Base-by-base conservation (phyloP, 768 basidiomycete genomes). In the Cystobasidium tubakii region DNA sequence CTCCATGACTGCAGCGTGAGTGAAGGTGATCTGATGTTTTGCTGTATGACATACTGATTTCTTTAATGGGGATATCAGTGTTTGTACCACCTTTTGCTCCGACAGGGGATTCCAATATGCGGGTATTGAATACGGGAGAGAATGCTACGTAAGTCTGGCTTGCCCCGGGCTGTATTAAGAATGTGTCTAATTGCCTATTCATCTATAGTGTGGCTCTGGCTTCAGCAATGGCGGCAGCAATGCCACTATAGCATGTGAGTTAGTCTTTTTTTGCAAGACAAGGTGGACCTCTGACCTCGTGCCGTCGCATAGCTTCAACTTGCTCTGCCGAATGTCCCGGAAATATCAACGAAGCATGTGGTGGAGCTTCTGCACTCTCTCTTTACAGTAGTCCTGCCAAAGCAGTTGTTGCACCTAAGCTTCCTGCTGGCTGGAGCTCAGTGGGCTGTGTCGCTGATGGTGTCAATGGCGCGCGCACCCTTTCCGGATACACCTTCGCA, bases 181-280 rank as follows among this genome's bases (percentile, higher is more conserved):
- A 10, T 44, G 7, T 44, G 65, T 25, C 29, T 44, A 66, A 44
- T 25, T 23, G 29, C 23, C 17, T 54, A 17, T 53, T 29, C 62
- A 15, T 15, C 7, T 67, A 34, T 21, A 67, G 66, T 71, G 69
- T 54, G 69, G 69, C 1, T 60, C 69, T n/a, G 33, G 12, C 2
- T 71, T 71, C 39, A 25, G 23, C 12, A 71, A 71, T 39, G 69
- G 69, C 13, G 69, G 69, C 55, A 39, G 33, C 17, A 23, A 23
- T 19, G 34, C 53, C 1, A 71, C 15, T 10, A 39, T 71, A 33
- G 10, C 33, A 27, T 15, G 31, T 33, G 29, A 67, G 50, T 54
- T 54, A 23, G 33, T 60, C 57, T 31, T 9, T 39, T n/a, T n/a
- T n/a, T n/a, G n/a, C n/a, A n/a, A n/a, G n/a, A n/a, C n/a, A n/a